phyloP scores from a whole-genome alignment of 352 stramenopile genomes.

The Phytophthora niederhauseri region DNA sequence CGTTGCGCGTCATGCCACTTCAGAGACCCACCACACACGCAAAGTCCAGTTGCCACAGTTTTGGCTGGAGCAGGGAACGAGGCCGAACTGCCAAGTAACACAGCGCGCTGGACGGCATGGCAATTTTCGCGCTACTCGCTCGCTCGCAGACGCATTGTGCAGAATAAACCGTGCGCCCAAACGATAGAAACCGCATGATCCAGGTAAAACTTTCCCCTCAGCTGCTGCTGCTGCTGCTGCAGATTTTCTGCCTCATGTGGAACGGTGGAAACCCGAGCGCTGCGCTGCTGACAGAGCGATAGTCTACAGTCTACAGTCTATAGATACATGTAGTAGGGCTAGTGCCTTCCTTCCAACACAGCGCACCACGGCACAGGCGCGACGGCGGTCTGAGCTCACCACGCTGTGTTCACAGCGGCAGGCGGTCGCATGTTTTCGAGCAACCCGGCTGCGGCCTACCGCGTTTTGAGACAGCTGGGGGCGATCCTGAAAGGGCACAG shows the following conservation, averaged over 20 bases:
- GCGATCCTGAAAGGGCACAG: slow-evolving; percentile 28
- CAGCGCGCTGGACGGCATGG: neutral
- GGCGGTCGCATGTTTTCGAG: neutral
- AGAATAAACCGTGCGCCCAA: neutral
- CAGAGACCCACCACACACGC: neutral
- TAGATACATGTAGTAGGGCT: neutral
- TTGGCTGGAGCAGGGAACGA: neutral
- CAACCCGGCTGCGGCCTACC: neutral
- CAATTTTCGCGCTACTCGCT: neutral
- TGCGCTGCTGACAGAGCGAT: neutral
- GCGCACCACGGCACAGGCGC: no score
- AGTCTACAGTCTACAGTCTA: neutral
- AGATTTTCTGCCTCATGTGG: neutral
- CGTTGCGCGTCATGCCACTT: neutral
- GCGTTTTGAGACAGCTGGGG: neutral
- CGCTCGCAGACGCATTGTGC: neutral
- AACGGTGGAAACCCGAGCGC: neutral
- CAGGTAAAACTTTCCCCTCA: neutral
- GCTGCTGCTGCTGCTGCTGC: neutral
- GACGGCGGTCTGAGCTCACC: no score
- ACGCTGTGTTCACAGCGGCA: neutral
- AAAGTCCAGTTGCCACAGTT: neutral
- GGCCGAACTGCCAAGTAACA: neutral
- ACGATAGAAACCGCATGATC: neutral
- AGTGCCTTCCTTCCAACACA: neutral